These are phyloP conservation scores for Borovskyia barvae DNA, from an alignment of 208 protist species.

Conservation along the genomic window DNA sequence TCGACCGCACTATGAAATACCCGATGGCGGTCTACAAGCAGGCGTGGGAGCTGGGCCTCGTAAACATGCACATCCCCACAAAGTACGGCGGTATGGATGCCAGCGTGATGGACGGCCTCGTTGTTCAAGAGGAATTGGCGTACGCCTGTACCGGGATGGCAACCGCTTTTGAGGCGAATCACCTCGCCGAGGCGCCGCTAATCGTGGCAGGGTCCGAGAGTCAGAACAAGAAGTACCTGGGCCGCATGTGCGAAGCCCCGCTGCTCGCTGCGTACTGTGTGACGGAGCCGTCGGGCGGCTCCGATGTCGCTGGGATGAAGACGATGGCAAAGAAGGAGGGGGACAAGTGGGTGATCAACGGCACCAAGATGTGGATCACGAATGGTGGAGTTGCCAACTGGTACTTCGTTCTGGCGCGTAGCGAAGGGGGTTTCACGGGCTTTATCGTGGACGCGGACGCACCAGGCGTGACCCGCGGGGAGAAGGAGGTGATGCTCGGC, in stretches of 20 bases:
- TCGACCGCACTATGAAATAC: slow-evolving; percentile 73
- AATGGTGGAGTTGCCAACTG: slow-evolving; percentile 92
- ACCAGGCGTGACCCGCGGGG: slow-evolving; percentile 69
- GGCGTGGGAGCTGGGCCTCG: slow-evolving; percentile 83
- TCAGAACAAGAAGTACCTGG: slow-evolving; percentile 89
- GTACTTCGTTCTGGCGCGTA: slow-evolving; percentile 88
- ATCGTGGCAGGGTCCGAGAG: slow-evolving; percentile 83
- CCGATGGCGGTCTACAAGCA: slow-evolving; percentile 75
- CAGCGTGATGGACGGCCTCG: slow-evolving; percentile 55
- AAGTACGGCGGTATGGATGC: slow-evolving; percentile 80
- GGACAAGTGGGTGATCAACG: slow-evolving; percentile 89
- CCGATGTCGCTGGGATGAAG: slow-evolving; percentile 86
- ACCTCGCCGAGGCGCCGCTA: slow-evolving; percentile 73
- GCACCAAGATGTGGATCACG: slow-evolving; percentile 95
- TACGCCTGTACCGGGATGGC: slow-evolving; percentile 86
- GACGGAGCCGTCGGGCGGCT: slow-evolving; percentile 84
- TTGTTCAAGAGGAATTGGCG: slow-evolving; percentile 87
- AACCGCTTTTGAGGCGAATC: slow-evolving; percentile 86
- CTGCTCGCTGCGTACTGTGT: slow-evolving; percentile 82
- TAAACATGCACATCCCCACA: slow-evolving; percentile 82
- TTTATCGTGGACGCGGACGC: slow-evolving; percentile 89
- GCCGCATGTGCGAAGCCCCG: slow-evolving; percentile 82
- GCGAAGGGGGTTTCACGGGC: slow-evolving; percentile 74
- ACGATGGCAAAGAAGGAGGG: slow-evolving; percentile 85
- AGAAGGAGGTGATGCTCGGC: slow-evolving; percentile 92